These are phyloP conservation scores for Paecilomyces formosus DNA, from an alignment of 2,329 filamentous ascomycete genomes.

Conservation along the genomic window DNA sequence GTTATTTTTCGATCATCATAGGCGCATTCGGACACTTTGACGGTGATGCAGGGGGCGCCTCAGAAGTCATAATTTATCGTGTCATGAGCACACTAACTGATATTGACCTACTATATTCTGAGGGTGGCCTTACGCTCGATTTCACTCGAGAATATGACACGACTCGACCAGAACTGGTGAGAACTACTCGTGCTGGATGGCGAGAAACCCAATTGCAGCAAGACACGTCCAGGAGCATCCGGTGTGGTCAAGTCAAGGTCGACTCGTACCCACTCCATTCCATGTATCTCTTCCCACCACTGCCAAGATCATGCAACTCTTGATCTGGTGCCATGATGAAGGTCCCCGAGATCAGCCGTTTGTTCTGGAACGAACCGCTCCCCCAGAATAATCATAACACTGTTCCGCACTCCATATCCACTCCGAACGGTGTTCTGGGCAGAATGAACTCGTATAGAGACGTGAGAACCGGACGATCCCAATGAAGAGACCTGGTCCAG, in stretches of 20 bases:
- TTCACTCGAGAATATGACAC: no score
- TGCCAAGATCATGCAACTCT: not conserved
- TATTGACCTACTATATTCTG: no score
- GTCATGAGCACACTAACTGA: no score
- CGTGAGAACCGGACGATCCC: not conserved
- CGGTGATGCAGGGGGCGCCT: no score
- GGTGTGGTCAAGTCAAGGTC: not conserved
- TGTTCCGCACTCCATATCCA: not conserved
- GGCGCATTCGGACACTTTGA: no score
- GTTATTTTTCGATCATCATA: no score
- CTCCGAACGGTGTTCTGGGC: not conserved
- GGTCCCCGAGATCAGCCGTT: not conserved
- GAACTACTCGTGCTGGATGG: not conserved
- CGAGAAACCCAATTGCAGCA: not conserved
- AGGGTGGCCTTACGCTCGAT: no score
- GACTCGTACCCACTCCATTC: not conserved
- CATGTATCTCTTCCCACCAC: not conserved
- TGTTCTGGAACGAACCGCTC: not conserved
- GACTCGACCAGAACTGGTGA: no score
- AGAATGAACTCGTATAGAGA: not conserved
- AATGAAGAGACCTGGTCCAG: not conserved
- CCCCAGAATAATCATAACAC: not conserved
- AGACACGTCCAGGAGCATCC: not conserved
- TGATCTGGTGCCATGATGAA: not conserved
- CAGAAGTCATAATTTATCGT: no score